These are phyloP conservation scores for Xylariaceae sp. DNA, from an alignment of 2,329 filamentous ascomycete genomes.

Conservation along the genomic window DNA sequence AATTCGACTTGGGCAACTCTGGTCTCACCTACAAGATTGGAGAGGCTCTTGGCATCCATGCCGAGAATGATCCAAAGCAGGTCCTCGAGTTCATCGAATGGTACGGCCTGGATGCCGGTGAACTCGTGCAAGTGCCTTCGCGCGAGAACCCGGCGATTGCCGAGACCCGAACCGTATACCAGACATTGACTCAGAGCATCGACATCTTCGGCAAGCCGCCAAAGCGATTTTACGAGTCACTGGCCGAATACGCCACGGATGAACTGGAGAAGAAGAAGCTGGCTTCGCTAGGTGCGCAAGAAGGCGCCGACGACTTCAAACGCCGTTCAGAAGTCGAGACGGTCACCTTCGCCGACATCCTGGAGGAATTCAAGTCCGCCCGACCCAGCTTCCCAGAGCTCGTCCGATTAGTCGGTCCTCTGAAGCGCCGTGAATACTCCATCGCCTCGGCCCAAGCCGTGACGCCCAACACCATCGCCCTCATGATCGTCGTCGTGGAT, in stretches of 20 bases:
- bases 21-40: constrained; percentile 95
- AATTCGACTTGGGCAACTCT: constrained; percentile 90
- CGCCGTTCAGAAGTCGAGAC: constrained; percentile 85
- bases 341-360: constrained; percentile 82
- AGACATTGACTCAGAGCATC: constrained; percentile 84
- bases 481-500: constrained; percentile 96
- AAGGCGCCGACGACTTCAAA: constrained; percentile 89
- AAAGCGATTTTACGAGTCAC: constrained; percentile 94
- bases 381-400: constrained; percentile 87
- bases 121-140: constrained; percentile 86
- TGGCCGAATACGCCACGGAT: constrained; percentile 81
- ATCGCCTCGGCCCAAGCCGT: constrained; percentile 97
- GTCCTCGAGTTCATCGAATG: constrained; percentile 82
- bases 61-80: constrained; percentile 79
- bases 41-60: constrained; percentile 93
- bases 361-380: constrained; percentile 85
- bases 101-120: constrained; percentile 78
- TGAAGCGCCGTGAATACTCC: constrained; percentile 98
- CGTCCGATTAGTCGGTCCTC: constrained; percentile 76
- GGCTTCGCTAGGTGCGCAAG: constrained; percentile 67
- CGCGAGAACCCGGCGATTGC: constrained; percentile 70
- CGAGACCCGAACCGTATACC: constrained; percentile 89
- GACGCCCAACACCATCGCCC: constrained; percentile 78
- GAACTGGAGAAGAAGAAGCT: constrained; percentile 79
- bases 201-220: constrained; percentile 96